Base-by-base conservation (phyloP, 2,329 filamentous ascomycete species). In the Xylaria digitata region DNA sequence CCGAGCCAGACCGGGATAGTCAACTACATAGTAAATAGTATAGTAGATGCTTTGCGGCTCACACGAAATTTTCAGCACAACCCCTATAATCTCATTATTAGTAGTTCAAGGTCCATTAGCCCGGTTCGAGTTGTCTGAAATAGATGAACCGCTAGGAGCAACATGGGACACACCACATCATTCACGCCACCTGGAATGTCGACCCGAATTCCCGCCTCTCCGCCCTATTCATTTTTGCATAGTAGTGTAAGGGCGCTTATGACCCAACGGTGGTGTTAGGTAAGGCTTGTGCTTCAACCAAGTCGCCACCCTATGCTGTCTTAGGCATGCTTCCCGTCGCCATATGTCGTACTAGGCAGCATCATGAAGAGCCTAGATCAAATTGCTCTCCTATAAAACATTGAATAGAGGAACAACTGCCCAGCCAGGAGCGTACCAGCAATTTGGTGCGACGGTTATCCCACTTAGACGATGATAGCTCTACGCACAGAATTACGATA, bases 131-230 rank as follows among this genome's bases (percentile, higher is more conserved):
- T 21, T 23, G 53, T 55, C 37, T 40, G 37, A 40, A 40, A 40
- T 40, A 40, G 37, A 40, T 40, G 37, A 40, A 34, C 32, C 7
- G 32, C 9, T 34, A 34, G 32, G 9, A 34, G 6, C 32, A 5
- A 34, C 32, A 34, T 11, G 32, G 9, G 3, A 34, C 32, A 13
- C 43, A 30, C 7, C 8, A 43, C 23, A 17, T 19, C 21, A 19
- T 45, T 21, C 26, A 50, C 26, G 23, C 37, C 42, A 37, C 46
- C 48, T 42, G 59, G 59, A 66, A 63, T 45, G 3, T 66, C 59
- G 64, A 66, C 23, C 64, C 64, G 64, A 66, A 49, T 49, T 54
- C 48, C 64, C 53, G 57, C 45, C 45, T 50, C 23, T n/a, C 17
- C 1, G 5, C 58, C 37, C 40, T 49, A 45, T 54, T 3, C 45